Evolutionary conservation across 1,139 yeast genomes (phyloP).

Genomic region (Spathaspora jeffriesii): DNA sequence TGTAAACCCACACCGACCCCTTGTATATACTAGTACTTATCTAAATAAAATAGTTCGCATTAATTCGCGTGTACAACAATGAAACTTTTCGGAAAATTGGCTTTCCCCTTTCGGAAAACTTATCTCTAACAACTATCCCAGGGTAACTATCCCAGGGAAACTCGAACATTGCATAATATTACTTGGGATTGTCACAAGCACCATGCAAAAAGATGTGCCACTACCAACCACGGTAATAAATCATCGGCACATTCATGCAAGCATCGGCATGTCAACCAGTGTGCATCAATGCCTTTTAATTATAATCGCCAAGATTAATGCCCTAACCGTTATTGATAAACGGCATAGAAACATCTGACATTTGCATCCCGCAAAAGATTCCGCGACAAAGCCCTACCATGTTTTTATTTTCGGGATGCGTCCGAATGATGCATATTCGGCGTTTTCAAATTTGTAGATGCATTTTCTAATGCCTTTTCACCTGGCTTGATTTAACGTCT

Average conservation of each 20-base stretch:
- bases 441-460: neutral
- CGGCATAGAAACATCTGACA: neutral
- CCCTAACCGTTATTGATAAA: neutral
- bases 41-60: neutral
- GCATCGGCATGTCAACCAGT: no score
- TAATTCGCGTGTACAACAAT: no score
- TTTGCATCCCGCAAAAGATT: neutral
- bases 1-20: neutral
- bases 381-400: conserved; percentile 1
- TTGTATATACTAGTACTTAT: conserved; percentile 1
- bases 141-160: no score
- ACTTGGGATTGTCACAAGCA: no score
- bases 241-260: no score
- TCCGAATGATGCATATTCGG: conserved; percentile 2
- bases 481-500: no score
- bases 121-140: no score
- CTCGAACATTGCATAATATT: no score
- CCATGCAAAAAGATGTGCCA: no score
- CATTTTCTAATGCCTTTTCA: neutral
- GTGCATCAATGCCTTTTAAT: neutral
- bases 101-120: neutral
- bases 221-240: no score
- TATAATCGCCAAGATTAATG: neutral
- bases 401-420: neutral
- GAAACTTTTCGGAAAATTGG: no score